These are phyloP conservation scores for Saccharomyces paradoxus DNA, from an alignment of 805 yeast species.

Conservation along the genomic window DNA sequence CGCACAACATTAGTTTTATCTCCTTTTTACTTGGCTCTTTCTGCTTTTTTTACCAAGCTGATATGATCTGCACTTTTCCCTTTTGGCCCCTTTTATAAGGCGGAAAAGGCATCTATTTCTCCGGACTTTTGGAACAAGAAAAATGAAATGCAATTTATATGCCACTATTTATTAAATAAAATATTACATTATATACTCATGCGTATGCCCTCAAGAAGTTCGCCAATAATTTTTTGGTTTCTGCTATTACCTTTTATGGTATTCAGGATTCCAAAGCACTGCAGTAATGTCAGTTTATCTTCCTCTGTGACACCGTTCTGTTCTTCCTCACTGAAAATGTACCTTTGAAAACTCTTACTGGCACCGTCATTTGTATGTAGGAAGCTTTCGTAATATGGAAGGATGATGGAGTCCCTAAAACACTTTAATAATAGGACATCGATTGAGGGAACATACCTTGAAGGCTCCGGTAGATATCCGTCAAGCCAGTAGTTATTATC, in stretches of 20 bases:
- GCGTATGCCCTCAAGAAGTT: constrained; percentile 34
- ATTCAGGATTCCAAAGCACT: constrained; percentile 54
- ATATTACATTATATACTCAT: constrained; percentile 24
- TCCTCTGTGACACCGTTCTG: constrained; percentile 37
- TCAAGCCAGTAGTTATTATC: constrained; percentile 27
- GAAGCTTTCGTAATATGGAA: constrained; percentile 44
- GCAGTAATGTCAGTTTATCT: constrained; percentile 40
- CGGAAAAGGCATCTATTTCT: background rate
- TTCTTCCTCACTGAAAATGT: constrained; percentile 30
- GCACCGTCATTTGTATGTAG: constrained; percentile 29
- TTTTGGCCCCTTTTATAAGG: background rate
- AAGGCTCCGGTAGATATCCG: constrained; percentile 6
- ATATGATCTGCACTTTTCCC: background rate
- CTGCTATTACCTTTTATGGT: constrained; percentile 47
- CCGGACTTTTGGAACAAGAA: background rate
- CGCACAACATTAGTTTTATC: background rate
- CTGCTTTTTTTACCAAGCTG: background rate
- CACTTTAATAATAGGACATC: constrained; percentile 36
- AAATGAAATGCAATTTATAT: background rate
- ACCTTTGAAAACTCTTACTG: constrained; percentile 26
- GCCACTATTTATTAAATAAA: background rate
- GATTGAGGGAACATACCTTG: constrained; percentile 25
- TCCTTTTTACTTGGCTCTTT: background rate
- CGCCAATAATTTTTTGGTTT: constrained; percentile 52
- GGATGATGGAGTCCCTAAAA: constrained; percentile 45